These are phyloP conservation scores for Aureobasidium namibiae DNA, from an alignment of 2,329 filamentous ascomycete species.

Conservation along the genomic window DNA sequence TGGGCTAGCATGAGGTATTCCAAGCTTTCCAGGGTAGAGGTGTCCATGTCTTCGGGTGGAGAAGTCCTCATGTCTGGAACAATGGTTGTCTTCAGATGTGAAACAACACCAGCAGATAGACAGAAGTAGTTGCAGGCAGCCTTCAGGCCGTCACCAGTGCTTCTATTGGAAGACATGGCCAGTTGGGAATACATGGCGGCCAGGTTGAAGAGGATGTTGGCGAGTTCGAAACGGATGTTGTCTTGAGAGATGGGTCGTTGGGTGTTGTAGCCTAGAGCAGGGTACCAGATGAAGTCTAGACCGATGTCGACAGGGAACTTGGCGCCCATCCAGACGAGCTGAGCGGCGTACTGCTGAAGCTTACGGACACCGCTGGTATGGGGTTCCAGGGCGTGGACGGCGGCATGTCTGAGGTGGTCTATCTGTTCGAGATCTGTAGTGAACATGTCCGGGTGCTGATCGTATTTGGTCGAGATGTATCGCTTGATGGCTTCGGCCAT, in stretches of 20 bases:
- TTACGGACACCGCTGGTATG: conserved; percentile 80
- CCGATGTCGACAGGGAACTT: conserved; percentile 97
- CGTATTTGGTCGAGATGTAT: conserved; percentile 97
- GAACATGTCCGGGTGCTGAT: conserved; percentile 98
- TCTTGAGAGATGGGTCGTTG: conserved; percentile 61
- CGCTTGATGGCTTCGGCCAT: conserved; percentile 78
- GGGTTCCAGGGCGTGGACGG: conserved; percentile 81
- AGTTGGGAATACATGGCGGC: conserved; percentile 90
- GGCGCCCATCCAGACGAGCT: conserved; percentile 84
- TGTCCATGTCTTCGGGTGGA: conserved; percentile 93
- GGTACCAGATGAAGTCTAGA: conserved; percentile 94
- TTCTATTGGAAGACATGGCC: conserved; percentile 69
- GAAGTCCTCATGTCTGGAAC: conserved; percentile 70
- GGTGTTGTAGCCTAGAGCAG: conserved; percentile 81
- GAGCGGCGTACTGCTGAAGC: conserved; percentile 83
- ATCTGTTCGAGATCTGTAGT: conserved; percentile 78
- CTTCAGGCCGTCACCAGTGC: conserved; percentile 74
- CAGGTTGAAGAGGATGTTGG: conserved; percentile 89
- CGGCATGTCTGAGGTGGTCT: conserved; percentile 72
- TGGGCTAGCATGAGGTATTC: conserved; percentile 81
- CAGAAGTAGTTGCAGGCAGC: conserved; percentile 85
- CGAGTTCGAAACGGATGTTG: conserved; percentile 71
- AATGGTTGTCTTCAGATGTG: conserved; percentile 65
- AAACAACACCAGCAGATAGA: conserved; percentile 74
- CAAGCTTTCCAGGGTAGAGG: conserved; percentile 73